Base-by-base conservation (phyloP, 345 rosid genomes). In the Gynandropsis gynandra region DNA sequence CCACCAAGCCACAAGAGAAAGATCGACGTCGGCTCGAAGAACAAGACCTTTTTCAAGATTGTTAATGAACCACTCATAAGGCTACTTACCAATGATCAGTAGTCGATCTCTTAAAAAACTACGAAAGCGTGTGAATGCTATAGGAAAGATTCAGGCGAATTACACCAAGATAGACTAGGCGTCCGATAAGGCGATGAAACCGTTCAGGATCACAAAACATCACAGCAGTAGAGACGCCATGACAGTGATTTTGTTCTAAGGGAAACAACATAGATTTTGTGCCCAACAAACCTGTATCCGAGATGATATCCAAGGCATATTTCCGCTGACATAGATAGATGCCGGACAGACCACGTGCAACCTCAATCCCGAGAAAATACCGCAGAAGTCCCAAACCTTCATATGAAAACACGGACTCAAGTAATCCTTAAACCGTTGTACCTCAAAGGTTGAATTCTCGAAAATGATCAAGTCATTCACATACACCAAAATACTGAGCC, bases 61-160 rank as follows among this genome's bases (percentile, higher is more conserved):
- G 41, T 1, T 37, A 37, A 11, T 14, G 41, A 6, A 37, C 41
- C 1, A 37, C 41, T 10, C 41, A 14, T 0, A 37, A 1, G 0
- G 41, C 41, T 16, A 44, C 9, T 33, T 16, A n/a, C 31, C 51
- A 64, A 31, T 64, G 27, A 2, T 8, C 20, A 1, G 38, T 20
- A 1, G 29, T 5, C 12, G 63, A 57, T 7, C 14, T 9, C 14
- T 43, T 54, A 52, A 52, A 42, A 12, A 52, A 44, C n/a, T 59
- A 14, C 15, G 53, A 4, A 0, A 51, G 15, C 24, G 46, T 16
- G 15, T 58, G 54, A 4, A 50, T 41, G 1, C 41, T 14, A 44
- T 50, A 59, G 7, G 54, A 34, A 1, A 59, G 7, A 1, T 59
- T 20, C 0, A 29, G 59, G 0, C 40, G 16, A 1, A 49, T 58